Evolutionary conservation across 106 monocot genomes (phyloP).

Genomic region (Cymbidium sinense): DNA sequence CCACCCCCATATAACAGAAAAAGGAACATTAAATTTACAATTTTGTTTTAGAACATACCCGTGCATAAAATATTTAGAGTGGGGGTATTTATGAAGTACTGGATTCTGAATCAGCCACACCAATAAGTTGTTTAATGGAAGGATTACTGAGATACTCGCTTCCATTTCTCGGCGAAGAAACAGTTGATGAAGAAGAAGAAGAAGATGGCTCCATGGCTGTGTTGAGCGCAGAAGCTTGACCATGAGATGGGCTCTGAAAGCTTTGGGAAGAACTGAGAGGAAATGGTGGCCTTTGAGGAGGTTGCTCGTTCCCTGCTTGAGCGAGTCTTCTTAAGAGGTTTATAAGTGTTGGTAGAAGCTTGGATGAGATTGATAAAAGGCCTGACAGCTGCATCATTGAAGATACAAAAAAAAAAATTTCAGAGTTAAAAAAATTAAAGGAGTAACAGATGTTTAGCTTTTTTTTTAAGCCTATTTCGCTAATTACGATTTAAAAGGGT

Average conservation of each 20-base stretch:
- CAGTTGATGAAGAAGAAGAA: conserved; percentile 31
- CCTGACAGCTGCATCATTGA: conserved; percentile 48
- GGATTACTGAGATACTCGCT: conserved; percentile 2
- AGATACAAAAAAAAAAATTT: no score
- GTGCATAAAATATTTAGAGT: no score
- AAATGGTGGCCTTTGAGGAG: no score
- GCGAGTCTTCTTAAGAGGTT: conserved; percentile 41
- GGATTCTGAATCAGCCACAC: conserved; percentile 14
- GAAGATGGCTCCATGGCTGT: conserved; percentile 9
- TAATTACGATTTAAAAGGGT: no score
- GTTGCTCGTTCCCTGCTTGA: conserved; percentile 20
- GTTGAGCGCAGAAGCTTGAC: neutral
- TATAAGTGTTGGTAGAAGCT: conserved; percentile 45
- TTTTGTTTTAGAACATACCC: no score
- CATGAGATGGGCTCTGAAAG: conserved; percentile 16
- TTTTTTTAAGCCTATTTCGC: no score
- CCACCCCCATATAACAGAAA: no score
- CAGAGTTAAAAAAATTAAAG: no score
- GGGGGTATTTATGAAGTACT: neutral
- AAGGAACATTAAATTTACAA: no score
- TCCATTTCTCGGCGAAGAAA: conserved; percentile 18
- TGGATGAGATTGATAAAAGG: conserved; percentile 45
- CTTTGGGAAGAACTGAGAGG: conserved; percentile 8
- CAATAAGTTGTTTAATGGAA: neutral
- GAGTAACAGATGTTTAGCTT: no score